Base-by-base conservation (phyloP, 306 rosid species). In the Hylodesmum podocarpum region DNA sequence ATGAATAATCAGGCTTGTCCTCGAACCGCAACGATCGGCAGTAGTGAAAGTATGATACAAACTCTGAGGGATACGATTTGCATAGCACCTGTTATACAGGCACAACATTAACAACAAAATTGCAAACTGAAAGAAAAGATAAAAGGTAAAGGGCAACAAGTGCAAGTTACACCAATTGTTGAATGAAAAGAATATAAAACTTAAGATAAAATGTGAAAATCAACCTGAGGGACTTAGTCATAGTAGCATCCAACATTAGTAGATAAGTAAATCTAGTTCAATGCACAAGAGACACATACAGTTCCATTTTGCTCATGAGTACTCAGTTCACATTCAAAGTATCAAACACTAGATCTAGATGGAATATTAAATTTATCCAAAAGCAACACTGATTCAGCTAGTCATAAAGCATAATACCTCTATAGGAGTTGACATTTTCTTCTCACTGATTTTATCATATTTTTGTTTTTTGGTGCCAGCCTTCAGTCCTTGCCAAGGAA, bases 401-500 rank as follows among this genome's bases (percentile, higher is more conserved):
- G 53, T 66, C 76, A 14, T 28, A 41, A 62, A 47, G 63, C 76
- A 14, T 28, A 41, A 50, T 96, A 96, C 99, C 96, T 96, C 99
- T 77, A 89, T 87, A 43, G 99, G 77, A 80, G 99, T 93, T 70
- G 94, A 82, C 83, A 93, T 81, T 90, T 96, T 96, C 87, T 96
- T 96, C 88, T 96, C 99, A 70, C 99, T 96, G 57, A 96, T 96
- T 82, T 82, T 96, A 66, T 96, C 99, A 37, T 96, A 96, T 58
- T 96, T 96, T 82, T 93, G 98, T 80, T 93, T 96, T 84, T 96
- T 96, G 16, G 97, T 96, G 78, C 98, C 98, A 47, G 99, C 99
- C 77, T 93, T 96, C 72, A 96, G 78, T 79, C 99, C 99, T 78
- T 96, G 99, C 99, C 99, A 96, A 50, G 99, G 99, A 85, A 96